Evolutionary conservation across 2,329 filamentous ascomycete genomes (phyloP).

Genomic region (Colletotrichum phormii): DNA sequence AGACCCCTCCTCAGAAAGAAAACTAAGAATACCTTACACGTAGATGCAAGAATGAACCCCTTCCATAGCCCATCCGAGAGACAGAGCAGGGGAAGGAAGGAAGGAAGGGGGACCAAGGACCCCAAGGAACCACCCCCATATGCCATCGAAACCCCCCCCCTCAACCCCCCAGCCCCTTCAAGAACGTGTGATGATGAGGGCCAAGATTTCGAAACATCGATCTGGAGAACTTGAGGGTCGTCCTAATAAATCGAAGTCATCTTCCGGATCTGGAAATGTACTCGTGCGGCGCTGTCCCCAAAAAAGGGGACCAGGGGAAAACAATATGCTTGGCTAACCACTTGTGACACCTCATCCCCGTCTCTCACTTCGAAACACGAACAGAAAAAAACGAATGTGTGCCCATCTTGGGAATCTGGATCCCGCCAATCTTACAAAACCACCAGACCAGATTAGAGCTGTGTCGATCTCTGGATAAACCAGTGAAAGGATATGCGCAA

Average conservation of each 20-base stretch:
- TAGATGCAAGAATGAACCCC: background rate
- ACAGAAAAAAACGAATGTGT: background rate
- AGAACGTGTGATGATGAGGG: conserved; percentile 18
- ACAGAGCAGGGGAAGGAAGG: background rate
- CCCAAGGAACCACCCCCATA: background rate
- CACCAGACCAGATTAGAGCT: background rate
- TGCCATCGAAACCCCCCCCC: background rate
- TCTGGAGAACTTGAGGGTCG: background rate
- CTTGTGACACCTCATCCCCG: background rate
- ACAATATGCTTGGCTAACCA: background rate
- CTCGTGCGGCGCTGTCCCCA: background rate
- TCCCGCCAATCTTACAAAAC: background rate
- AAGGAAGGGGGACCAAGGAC: background rate
- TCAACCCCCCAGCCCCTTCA: background rate
- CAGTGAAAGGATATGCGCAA: background rate
- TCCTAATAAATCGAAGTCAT: background rate
- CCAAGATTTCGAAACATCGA: background rate
- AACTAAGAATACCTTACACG: background rate
- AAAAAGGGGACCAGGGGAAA: background rate
- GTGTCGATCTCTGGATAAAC: background rate
- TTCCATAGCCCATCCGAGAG: background rate
- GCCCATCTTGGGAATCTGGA: background rate
- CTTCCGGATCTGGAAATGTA: background rate
- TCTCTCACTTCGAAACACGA: background rate
- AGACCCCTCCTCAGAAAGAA: background rate